Base-by-base conservation (phyloP, 2,329 filamentous ascomycete species). In the Aspergillus oerlinghausenensis region DNA sequence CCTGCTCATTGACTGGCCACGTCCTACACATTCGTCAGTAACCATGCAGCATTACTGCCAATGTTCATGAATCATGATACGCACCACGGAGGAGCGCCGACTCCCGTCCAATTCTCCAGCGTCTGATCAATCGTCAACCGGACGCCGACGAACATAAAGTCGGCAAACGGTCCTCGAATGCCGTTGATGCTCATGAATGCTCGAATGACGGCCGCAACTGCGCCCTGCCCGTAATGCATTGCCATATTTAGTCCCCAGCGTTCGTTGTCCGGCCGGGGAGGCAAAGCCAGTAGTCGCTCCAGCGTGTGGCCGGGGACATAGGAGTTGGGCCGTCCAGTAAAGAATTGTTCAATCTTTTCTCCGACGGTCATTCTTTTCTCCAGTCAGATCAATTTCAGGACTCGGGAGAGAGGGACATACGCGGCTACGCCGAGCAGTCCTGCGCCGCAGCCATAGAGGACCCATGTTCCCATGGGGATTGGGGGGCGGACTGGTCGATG, bases 11-110 rank as follows among this genome's bases (percentile, higher is more conserved):
- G 9, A 55, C 54, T 4, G 54, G 54, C 54, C 54, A 55, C 14
- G 54, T 55, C 54, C 54, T 55, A 47, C 32, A 29, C 4, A 2
- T 29, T 10, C 21, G 35, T 55, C 55, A 66, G 62, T 62, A 35
- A 17, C 2, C 10, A 4, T 14, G 2, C 29, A 32, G 14, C 10
- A 10, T 3, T 32, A 32, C 11, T 11, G 29, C 1, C 29, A 14
- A 32, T 32, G 29, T 14, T n/a, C n/a, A n/a, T n/a, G n/a, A n/a
- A n/a, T 14, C 29, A 14, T 4, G 29, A 17, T 35, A 35, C 32
- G 32, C 0, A 54, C 52, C 43, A 54, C 10, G 52, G 52, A 26
- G 49, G 40, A 9, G 52, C 52, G 17, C 52, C 52, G 14, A 54
- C 52, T 3, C 52, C 52, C 9, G 43, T 49, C 52, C 25, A 29